Evolutionary conservation across 805 yeast genomes (phyloP), one percentile per base, ranked within the genome.

Genomic region (Pichia insulana): DNA sequence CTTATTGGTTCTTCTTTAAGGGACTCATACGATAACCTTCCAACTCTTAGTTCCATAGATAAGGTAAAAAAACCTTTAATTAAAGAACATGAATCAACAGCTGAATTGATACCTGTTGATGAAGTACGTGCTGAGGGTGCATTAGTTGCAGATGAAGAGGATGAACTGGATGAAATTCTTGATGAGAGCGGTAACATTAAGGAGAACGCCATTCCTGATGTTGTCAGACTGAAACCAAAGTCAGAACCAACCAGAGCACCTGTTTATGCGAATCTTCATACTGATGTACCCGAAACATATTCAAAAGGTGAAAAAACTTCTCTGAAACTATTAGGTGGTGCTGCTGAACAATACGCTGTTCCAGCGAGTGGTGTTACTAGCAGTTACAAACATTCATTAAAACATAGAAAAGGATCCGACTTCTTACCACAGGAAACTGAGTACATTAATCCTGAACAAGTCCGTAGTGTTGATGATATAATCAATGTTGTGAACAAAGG

Each of bases 81-180:
- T 15, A 74, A 69, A 47, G 65, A 66, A 49, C 60, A 59, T 48
- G 59, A 56, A 22, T 63, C 64, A 13, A 50, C 52, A 17, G 52
- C 48, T 10, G 52, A 52, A 20, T 46, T 54, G 4, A 30, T 34
- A n/a, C 51, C 64, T 2, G 56, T 67, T 19, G 64, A 54, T 19
- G 67, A 68, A 16, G 52, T 66, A 26, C 57, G 51, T 16, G 62
- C 57, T 8, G 73, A 76, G 36, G 74, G 80, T 32, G 80, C 80
- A 3, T 59, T 78, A 7, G 56, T 76, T 47, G 80, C 73, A 39
- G 82, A 76, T 42, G 80, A 73, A 47, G 76, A 70, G 46, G 79
- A 70, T 50, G 73, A 69, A 47, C 69, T 78, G 50, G 78, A 70
- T 20, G 59, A 64, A 17, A 64, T 74, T 37, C 58, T 78, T 52